Conservation (phyloP, 1,284 basidiomycete genomes). For the Ustilago lituana region DNA sequence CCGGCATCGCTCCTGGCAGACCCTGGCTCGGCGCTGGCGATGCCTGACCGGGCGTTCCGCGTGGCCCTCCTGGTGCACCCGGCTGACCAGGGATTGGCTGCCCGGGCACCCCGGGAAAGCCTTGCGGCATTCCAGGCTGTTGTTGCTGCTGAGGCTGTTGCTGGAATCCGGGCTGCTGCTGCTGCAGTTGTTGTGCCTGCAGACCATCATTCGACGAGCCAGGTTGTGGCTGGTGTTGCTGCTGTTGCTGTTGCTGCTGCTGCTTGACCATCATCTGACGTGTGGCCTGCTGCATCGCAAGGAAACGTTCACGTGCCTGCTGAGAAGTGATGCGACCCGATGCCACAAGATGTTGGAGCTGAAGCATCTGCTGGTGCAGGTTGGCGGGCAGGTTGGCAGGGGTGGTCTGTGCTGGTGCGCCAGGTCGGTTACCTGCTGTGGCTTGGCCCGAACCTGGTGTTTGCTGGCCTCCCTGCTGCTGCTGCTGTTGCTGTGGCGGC, state of each 20-base stretch:
- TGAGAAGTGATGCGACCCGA: constrained; percentile 57
- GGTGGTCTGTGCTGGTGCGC: constrained; percentile 15
- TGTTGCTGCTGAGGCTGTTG: constrained; percentile 16
- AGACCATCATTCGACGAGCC: constrained; percentile 7
- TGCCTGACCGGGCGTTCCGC: constrained; percentile 18
- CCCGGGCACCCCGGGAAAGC: constrained; percentile 22
- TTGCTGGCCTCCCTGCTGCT: constrained; percentile 2
- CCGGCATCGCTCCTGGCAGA: constrained; percentile 29
- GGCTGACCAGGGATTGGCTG: constrained; percentile 14
- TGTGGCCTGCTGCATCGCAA: constrained; percentile 56
- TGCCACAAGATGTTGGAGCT: constrained; percentile 52
- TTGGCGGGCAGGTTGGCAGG: constrained; percentile 37
- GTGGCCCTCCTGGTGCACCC: constrained; percentile 8
- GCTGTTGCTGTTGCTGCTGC: constrained; percentile 36
- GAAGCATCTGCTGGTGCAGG: constrained; percentile 56
- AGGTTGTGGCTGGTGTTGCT: constrained; percentile 4
- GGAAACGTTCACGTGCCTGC: constrained; percentile 56
- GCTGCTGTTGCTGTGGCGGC: constrained; percentile 13
- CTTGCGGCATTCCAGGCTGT: constrained; percentile 8
- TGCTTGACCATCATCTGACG: constrained; percentile 50
- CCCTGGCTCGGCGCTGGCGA: constrained; percentile 28
- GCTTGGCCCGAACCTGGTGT: constrained; percentile 3
- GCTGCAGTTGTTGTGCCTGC: constrained; percentile 5
- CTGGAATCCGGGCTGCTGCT: constrained; percentile 9
- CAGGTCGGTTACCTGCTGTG: constrained; percentile 10